Evolutionary conservation across 2,329 filamentous ascomycete genomes (phyloP), one percentile per base, ranked within the genome.

Genomic region (Aspergillus cejpii): DNA sequence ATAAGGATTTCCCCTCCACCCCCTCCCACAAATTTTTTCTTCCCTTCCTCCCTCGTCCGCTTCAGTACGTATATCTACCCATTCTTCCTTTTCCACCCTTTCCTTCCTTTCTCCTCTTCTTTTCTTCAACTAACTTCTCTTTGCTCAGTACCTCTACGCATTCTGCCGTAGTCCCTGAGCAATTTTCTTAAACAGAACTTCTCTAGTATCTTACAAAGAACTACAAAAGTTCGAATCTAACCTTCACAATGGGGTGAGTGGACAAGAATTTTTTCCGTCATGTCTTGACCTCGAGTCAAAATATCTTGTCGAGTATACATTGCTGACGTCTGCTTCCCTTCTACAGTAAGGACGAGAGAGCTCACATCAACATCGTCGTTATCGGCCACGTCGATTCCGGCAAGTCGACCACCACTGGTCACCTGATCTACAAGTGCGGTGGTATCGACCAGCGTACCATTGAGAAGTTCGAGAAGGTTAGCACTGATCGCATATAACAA

Each of bases 401-500:
- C 79, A 96, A 96, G 85, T 95, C 90, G 65, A 96, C 90, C 74
- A 96, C 90, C 75, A 87, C 84, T 64, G 83, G 84, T 75, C 84
- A 91, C 81, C 84, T 98, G 84, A 97, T 98, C 87, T 97, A 97
- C 89, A 91, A 98, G 86, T 97, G 92, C 82, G 92, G 92, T 85
- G 92, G 92, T 88, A 98, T 97, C 72, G 92, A 98, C 87, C 89
- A 91, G 83, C 91, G 92, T 89, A 97, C 91, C 76, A 98, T 98
- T 74, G 92, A 98, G 86, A 98, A 98, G 87, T 98, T 98, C 84
- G 92, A 98, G 90, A 98, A 98, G n/a, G n/a, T n/a, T n/a, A n/a
- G n/a, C n/a, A n/a, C n/a, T n/a, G n/a, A n/a, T n/a, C n/a, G n/a
- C n/a, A n/a, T n/a, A n/a, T n/a, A n/a, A n/a, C n/a, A n/a, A n/a